phyloP scores from a whole-genome alignment of 805 yeast species.

The Kluyveromyces siamensis region DNA sequence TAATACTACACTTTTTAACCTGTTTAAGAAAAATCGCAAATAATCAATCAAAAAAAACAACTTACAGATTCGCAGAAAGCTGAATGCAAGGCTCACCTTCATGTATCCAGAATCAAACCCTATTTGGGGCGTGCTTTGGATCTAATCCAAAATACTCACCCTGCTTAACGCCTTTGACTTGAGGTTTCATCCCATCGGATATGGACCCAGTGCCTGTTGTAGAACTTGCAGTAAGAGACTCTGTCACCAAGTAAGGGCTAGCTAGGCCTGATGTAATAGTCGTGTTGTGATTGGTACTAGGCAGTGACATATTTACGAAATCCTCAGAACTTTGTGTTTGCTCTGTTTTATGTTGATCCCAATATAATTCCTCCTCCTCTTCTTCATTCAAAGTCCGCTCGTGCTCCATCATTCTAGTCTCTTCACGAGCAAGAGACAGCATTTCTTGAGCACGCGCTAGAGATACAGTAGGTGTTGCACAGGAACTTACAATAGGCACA shows the following conservation, averaged over 20 bases:
- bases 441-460: constrained; percentile 79
- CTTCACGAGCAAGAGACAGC: constrained; percentile 74
- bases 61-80: too few relatives aligned
- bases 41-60: not conserved
- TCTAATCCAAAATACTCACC: constrained; percentile 8
- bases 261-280: constrained; percentile 41
- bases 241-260: constrained; percentile 60
- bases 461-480: constrained; percentile 92
- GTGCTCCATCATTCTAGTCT: constrained; percentile 47
- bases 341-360: constrained; percentile 24
- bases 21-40: not conserved
- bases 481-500: constrained; percentile 85
- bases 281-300: constrained; percentile 9
- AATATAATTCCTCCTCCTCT: constrained; percentile 22
- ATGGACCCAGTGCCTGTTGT: constrained; percentile 7
- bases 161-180: constrained; percentile 1
- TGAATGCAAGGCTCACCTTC: not conserved
- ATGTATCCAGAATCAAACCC: not conserved
- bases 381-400: constrained; percentile 22
- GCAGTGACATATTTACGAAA: constrained; percentile 4
- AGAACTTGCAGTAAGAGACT: constrained; percentile 50
- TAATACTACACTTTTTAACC: not conserved
- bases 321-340: constrained; percentile 6
- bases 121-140: constrained; percentile 4
- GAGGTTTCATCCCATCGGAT: constrained; percentile 1